Base-by-base conservation (phyloP, 306 rosid species). In the Oemleria cerasiformis region DNA sequence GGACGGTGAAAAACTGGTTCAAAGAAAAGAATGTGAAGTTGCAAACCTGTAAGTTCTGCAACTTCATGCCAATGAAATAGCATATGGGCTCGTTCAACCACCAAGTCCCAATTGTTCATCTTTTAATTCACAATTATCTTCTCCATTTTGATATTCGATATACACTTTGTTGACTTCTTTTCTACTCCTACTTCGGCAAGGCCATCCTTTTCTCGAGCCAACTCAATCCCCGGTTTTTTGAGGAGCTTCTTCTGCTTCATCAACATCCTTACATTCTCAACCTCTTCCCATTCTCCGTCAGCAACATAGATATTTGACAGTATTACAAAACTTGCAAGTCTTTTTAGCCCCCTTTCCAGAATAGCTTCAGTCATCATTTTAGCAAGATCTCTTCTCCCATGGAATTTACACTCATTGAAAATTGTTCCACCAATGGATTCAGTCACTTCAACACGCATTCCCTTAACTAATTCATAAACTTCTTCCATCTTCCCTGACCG, bases 281-380 rank as follows among this genome's bases (percentile, higher is more conserved):
- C 92, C 73, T 85, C 81, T 77, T 90, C 84, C 96, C 96, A 90
- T 11, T 85, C 85, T 56, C 90, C 90, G 40, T 78, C 81, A 61
- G 85, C 84, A 12, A 92, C 96, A 74, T 85, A 81, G 62, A 90
- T 85, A 82, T 90, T 87, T 30, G 92, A 85, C 9, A 87, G 79
- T 12, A 90, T 69, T 17, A 85, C 87, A 39, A 83, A 83, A 54
- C 88, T 81, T 67, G 86, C 96, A 13, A 92, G 78, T 68, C 69
- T 77, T 53, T 76, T 83, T 76, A 85, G 72, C 75, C 72, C 73
- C 84, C 78, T 78, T 68, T 67, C 74, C 67, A 30, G 72, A 71
- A 83, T 74, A 76, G 78, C 83, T 36, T 83, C 82, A 89, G 62
- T n/a, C n/a, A n/a, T n/a, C n/a, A n/a, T n/a, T n/a, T n/a, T n/a